A percentile compares a stretch with the other conserved stretches of the same genome.
Evolutionary conservation across 371 early-diverging fungal species (phyloP).

Genomic region (Lichtheimia ornata): DNA sequence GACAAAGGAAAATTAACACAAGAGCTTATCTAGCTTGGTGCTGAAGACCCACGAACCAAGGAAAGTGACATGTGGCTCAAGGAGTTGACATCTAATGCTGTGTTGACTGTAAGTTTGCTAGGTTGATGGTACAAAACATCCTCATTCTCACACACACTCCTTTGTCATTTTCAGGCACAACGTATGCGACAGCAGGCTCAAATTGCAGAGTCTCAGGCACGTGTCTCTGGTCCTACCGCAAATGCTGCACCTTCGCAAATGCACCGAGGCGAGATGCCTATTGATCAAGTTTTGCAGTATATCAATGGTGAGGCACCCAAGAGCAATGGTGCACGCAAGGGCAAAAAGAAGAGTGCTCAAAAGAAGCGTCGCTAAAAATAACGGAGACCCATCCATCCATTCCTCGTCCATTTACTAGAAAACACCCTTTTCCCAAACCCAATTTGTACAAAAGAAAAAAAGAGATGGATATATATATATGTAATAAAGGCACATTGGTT

Average conservation of each 20-base stretch:
- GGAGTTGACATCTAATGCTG: conserved; percentile 66
- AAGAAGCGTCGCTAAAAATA: conserved; percentile 10
- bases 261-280: conserved; percentile 54
- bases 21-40: conserved; percentile 52
- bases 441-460: no score
- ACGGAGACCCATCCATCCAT: no score
- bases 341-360: conserved; percentile 25
- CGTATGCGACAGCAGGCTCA: conserved; percentile 24
- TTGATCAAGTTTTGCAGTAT: conserved; percentile 62
- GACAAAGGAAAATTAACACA: background rate
- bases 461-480: no score
- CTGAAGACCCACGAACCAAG: conserved; percentile 73
- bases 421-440: no score
- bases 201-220: conserved; percentile 5
- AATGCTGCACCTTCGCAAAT: conserved; percentile 4
- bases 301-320: conserved; percentile 46
- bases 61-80: conserved; percentile 74
- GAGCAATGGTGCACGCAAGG: conserved; percentile 20
- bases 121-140: no score
- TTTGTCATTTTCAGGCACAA: conserved; percentile 23
- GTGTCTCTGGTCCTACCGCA: conserved; percentile 11
- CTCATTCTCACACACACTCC: no score
- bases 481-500: no score
- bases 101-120: conserved; percentile 42
- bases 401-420: no score